phyloP scores from a whole-genome alignment of 345 rosid species.

The Anastatica hierochuntica region DNA sequence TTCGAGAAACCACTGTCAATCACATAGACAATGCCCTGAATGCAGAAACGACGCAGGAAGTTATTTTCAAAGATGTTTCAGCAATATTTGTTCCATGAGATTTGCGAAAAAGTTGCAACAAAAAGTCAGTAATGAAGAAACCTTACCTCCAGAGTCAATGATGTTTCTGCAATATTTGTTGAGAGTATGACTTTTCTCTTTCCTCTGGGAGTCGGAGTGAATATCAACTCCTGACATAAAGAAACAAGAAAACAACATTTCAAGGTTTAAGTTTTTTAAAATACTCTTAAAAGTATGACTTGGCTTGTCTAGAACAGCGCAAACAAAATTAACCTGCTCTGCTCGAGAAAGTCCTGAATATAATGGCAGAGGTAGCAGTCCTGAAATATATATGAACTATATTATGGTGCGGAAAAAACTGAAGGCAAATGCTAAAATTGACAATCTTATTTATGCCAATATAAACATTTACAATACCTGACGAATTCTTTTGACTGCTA shows the following conservation, averaged over 20 bases:
- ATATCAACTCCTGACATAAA: conserved; percentile 57
- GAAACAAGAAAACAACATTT: conserved; percentile 2
- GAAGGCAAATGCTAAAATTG: background rate
- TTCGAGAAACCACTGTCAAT: conserved; percentile 95
- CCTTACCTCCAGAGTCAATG: conserved; percentile 81
- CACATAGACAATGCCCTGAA: conserved; percentile 91
- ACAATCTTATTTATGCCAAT: background rate
- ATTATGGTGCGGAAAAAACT: background rate
- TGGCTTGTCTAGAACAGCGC: background rate
- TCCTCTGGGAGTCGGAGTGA: conserved; percentile 83
- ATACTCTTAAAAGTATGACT: background rate
- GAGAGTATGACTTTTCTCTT: conserved; percentile 90
- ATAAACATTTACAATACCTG: conserved; percentile 36
- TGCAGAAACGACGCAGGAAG: background rate
- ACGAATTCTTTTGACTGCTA: conserved; percentile 43
- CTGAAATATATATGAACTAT: conserved; percentile 37
- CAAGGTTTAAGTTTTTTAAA: background rate
- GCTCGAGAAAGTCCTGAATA: conserved; percentile 86
- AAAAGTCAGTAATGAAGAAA: background rate
- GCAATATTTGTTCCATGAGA: no score
- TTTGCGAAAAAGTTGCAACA: background rate
- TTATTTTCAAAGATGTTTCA: background rate
- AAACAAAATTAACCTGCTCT: conserved; percentile 47
- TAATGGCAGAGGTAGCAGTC: conserved; percentile 63
- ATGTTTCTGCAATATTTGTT: conserved; percentile 93